A percentile compares a stretch with the other conserved stretches of the same genome.
phyloP scores from a whole-genome alignment of 306 rosid genomes.

The Leucaena leucocephala region DNA sequence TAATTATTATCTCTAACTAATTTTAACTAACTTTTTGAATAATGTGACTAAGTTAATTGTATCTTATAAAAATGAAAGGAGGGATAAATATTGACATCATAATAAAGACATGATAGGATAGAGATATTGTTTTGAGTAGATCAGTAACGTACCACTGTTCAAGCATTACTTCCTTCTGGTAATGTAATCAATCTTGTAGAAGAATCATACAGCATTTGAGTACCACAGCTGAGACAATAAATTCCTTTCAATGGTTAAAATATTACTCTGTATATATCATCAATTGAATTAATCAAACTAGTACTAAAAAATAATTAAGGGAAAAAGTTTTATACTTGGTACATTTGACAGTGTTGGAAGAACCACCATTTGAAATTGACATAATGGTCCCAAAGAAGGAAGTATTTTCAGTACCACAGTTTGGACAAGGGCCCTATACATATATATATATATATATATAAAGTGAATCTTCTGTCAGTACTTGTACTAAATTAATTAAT shows the following conservation, averaged over 20 bases:
- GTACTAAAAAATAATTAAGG: not conserved
- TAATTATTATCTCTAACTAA: too few species aligned
- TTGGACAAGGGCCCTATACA: constrained; percentile 86
- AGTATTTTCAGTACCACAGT: constrained; percentile 84
- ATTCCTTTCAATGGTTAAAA: constrained; percentile 16
- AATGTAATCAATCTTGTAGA: constrained; percentile 80
- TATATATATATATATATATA: too few species aligned
- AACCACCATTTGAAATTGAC: constrained; percentile 80
- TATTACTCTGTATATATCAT: not conserved
- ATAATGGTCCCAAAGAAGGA: constrained; percentile 93
- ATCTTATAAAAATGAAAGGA: too few species aligned
- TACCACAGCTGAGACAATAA: constrained; percentile 68
- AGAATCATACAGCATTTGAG: constrained; percentile 66
- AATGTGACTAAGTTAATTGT: too few species aligned
- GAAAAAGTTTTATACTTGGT: constrained; percentile 48
- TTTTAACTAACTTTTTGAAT: too few species aligned
- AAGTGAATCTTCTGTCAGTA: constrained; percentile 12
- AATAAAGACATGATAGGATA: too few species aligned
- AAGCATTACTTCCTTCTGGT: constrained; percentile 88
- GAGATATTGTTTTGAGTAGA: not conserved
- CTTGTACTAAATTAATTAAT: not conserved
- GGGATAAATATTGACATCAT: too few species aligned
- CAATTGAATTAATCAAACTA: constrained; percentile 20
- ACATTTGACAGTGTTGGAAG: constrained; percentile 73
- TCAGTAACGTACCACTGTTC: constrained; percentile 50